These are phyloP conservation scores for Trichophyton equinum DNA, from an alignment of 2,329 filamentous ascomycete species.

Conservation along the genomic window DNA sequence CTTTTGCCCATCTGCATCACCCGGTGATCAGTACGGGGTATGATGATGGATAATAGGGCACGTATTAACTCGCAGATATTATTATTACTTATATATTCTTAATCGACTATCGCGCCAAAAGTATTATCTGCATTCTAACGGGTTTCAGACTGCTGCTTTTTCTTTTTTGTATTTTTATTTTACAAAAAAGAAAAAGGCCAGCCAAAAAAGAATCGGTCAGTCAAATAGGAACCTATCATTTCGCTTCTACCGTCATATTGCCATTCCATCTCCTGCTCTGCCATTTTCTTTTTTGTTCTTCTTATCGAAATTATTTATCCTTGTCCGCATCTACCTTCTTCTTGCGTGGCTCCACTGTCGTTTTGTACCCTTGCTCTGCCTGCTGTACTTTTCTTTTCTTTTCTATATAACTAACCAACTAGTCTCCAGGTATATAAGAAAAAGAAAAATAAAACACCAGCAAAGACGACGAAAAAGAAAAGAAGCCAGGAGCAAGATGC, in stretches of 20 bases:
- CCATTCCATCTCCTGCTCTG: neutral
- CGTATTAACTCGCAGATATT: neutral
- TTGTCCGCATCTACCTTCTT: neutral
- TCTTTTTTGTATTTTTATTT: neutral
- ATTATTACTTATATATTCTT: too few species aligned
- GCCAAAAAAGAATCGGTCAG: neutral
- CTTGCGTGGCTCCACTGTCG: constrained; percentile 1
- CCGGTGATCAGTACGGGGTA: constrained; percentile 3
- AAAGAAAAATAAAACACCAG: neutral
- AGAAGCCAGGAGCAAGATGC: neutral
- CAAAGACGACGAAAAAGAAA: neutral
- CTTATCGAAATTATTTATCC: neutral
- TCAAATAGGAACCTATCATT: constrained; percentile 3
- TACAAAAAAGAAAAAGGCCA: neutral
- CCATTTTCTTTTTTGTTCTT: neutral
- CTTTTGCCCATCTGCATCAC: constrained; percentile 2
- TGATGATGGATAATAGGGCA: neutral
- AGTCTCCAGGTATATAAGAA: too few species aligned
- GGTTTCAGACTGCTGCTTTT: neutral
- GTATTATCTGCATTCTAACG: neutral
- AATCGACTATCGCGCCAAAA: neutral
- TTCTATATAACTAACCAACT: neutral
- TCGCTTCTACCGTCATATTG: constrained; percentile 2
- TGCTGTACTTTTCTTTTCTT: neutral
- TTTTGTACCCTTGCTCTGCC: neutral